A percentile compares a stretch with the other conserved stretches of the same genome.
These are phyloP conservation scores for Amauroascus verrucosus DNA, from an alignment of 2,329 filamentous ascomycete species.

Conservation along the genomic window DNA sequence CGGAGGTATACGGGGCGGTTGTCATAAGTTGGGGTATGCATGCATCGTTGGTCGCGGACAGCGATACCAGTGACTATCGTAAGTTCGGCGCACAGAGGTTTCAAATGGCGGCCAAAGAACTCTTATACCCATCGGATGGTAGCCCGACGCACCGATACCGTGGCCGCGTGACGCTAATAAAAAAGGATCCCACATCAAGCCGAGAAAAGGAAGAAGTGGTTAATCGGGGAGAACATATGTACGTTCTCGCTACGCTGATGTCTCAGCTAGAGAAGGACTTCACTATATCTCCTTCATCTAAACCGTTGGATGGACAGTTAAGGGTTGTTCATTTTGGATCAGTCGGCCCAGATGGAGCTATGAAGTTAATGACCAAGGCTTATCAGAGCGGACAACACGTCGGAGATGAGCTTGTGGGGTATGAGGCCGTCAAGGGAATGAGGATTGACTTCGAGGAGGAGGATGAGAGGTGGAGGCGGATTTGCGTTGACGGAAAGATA, in stretches of 20 bases:
- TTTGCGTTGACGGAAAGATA: slow-evolving; percentile 89
- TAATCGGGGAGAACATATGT: slow-evolving; percentile 51
- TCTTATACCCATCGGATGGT: slow-evolving; percentile 52
- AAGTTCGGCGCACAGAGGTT: slow-evolving; percentile 69
- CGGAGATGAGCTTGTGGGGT: slow-evolving; percentile 50
- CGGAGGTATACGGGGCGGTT: slow-evolving; percentile 57
- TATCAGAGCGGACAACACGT: slow-evolving; percentile 50
- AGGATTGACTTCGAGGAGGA: slow-evolving; percentile 57
- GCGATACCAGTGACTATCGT: slow-evolving; percentile 73
- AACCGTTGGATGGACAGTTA: slow-evolving; percentile 60
- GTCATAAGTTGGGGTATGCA: slow-evolving; percentile 88
- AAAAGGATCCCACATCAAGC: slow-evolving; percentile 15
- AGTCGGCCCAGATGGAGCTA: slow-evolving; percentile 53
- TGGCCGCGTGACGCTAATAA: slow-evolving; percentile 42
- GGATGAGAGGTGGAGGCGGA: slow-evolving; percentile 64
- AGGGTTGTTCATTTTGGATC: slow-evolving; percentile 66
- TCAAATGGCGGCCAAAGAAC: slow-evolving; percentile 68
- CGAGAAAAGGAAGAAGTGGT: slow-evolving; percentile 21
- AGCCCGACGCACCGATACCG: slow-evolving; percentile 46
- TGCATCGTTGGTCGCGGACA: slow-evolving; percentile 78
- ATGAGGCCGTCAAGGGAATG: slow-evolving; percentile 59
- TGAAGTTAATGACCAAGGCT: slow-evolving; percentile 63
- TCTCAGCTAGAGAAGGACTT: slow-evolving; percentile 75
- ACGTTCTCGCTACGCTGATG: slow-evolving; percentile 65
- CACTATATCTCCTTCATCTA: slow-evolving; percentile 63